Percentiles rank a stretch among this genome's conserved stretches.
Conservation (phyloP, 148 eudicot species). For the Polygonum aviculare region DNA sequence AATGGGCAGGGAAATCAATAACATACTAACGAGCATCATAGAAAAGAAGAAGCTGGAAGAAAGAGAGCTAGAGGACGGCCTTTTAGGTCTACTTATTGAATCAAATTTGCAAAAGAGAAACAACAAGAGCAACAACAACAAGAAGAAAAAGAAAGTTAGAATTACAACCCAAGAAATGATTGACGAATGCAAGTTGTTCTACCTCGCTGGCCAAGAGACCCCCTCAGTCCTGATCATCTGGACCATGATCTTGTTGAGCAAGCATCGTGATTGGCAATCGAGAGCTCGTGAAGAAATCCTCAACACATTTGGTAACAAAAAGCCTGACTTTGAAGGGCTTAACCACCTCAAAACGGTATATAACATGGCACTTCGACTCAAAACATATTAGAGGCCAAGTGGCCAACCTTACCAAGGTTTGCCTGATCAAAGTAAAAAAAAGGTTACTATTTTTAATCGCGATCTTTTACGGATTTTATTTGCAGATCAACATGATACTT, state of each 20-base stretch:
- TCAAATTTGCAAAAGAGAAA: not conserved
- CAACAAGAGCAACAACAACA: not conserved
- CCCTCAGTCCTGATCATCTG: slow-evolving; percentile 26
- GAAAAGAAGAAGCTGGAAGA: slow-evolving; percentile 14
- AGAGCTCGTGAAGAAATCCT: slow-evolving; percentile 16
- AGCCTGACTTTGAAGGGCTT: not conserved
- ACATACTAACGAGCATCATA: slow-evolving; percentile 14
- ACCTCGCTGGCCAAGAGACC: slow-evolving; percentile 37
- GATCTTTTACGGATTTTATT: not conserved
- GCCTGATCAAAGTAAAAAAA: no score
- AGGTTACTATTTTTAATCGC: not conserved
- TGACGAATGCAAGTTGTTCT: slow-evolving; percentile 33
- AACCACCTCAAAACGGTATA: slow-evolving; percentile 1
- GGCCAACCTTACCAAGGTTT: no score
- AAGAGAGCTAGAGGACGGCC: slow-evolving; percentile 11
- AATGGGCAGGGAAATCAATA: slow-evolving; percentile 17
- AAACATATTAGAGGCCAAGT: no score
- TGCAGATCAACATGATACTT: slow-evolving; percentile 17
- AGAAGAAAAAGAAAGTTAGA: slow-evolving; percentile 10
- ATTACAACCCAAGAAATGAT: slow-evolving; percentile 26
- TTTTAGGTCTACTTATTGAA: slow-evolving; percentile 20
- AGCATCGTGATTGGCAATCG: slow-evolving; percentile 31
- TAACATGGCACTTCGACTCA: not conserved
- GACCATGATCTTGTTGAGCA: slow-evolving; percentile 32
- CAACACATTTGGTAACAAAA: not conserved